Percentiles rank a stretch among this genome's conserved stretches.
These are phyloP conservation scores for Mortierella alpina DNA, from an alignment of 192 early-diverging fungal genomes.

Conservation along the genomic window DNA sequence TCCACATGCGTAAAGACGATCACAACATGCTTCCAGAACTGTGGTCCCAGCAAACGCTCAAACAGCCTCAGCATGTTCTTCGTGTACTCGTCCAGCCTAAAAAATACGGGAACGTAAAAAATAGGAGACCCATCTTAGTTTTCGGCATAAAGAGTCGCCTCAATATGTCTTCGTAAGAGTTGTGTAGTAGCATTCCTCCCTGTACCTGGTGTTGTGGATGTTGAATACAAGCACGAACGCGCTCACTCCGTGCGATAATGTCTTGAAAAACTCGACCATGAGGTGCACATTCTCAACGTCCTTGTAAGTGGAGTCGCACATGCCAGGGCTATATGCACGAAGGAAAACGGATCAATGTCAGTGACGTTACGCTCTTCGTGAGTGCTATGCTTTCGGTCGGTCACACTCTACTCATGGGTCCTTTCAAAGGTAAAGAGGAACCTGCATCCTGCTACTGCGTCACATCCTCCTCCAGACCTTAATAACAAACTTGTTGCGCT, in stretches of 20 bases:
- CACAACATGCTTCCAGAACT: slow-evolving; percentile 66
- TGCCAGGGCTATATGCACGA: slow-evolving; percentile 50
- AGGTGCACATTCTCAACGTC: slow-evolving; percentile 59
- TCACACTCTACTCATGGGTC: no score
- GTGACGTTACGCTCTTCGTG: neutral
- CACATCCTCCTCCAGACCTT: no score
- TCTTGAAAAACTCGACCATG: slow-evolving; percentile 64
- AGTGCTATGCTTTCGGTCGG: no score
- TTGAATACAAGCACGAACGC: slow-evolving; percentile 65
- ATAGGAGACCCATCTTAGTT: neutral
- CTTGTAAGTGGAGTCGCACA: slow-evolving; percentile 57
- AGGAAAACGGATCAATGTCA: neutral
- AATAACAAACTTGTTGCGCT: no score
- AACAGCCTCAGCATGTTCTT: slow-evolving; percentile 64
- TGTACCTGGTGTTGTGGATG: slow-evolving; percentile 62
- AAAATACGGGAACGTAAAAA: neutral
- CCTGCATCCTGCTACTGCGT: no score
- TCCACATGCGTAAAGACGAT: slow-evolving; percentile 68
- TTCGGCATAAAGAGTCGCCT: neutral
- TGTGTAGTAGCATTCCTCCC: no score
- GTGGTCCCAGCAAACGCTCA: slow-evolving; percentile 57
- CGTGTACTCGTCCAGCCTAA: slow-evolving; percentile 63
- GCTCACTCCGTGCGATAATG: slow-evolving; percentile 61
- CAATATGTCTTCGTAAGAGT: neutral
- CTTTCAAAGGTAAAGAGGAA: no score